These are phyloP conservation scores for Aspergillus brasiliensis DNA, from an alignment of 2,329 filamentous ascomycete genomes.

Conservation along the genomic window DNA sequence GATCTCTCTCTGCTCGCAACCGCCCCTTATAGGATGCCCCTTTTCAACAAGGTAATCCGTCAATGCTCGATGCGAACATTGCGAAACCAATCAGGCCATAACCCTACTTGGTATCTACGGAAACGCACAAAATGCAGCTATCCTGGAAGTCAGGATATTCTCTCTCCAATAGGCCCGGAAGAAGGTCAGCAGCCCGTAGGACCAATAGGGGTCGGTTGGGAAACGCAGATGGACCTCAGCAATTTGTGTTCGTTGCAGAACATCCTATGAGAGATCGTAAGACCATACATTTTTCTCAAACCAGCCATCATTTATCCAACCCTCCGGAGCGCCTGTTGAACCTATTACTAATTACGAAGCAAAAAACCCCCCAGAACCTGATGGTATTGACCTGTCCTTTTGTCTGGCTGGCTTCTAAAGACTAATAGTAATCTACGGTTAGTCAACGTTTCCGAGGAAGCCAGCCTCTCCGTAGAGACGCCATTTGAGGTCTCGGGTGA, in stretches of 20 bases:
- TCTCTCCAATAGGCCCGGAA: slow-evolving; percentile 1
- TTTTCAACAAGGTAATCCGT: too few species aligned
- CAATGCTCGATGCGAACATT: background rate
- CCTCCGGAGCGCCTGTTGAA: background rate
- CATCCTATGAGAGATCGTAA: background rate
- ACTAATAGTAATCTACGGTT: too few species aligned
- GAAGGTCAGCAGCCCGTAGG: background rate
- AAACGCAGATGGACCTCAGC: background rate
- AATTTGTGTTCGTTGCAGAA: slow-evolving; percentile 4
- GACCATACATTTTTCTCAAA: background rate
- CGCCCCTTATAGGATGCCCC: too few species aligned
- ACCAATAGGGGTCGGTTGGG: background rate
- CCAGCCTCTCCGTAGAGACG: too few species aligned
- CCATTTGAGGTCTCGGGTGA: too few species aligned
- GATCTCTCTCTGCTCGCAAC: too few species aligned
- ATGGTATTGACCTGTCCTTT: background rate
- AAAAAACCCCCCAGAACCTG: background rate
- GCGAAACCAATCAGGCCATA: background rate
- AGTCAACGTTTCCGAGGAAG: too few species aligned
- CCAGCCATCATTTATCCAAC: too few species aligned
- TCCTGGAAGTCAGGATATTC: slow-evolving; percentile 7
- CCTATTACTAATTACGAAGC: background rate
- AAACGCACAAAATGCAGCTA: background rate
- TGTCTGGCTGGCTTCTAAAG: too few species aligned
- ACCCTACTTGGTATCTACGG: background rate